A percentile compares a stretch with the other conserved stretches of the same genome.
These are phyloP conservation scores for Saccharomycopsis fibuligera DNA, from an alignment of 805 yeast genomes.

Conservation along the genomic window DNA sequence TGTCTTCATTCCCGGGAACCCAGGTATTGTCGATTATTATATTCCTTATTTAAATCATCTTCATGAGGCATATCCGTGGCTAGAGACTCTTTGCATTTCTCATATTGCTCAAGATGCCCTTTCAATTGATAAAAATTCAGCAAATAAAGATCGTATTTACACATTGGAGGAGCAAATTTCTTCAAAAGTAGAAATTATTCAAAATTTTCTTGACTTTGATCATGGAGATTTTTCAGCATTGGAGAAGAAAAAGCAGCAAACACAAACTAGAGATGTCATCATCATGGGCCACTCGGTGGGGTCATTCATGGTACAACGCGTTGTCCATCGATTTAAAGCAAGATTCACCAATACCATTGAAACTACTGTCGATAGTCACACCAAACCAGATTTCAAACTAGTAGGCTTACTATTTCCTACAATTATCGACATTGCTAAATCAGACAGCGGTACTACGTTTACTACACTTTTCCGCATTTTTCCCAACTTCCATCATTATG, in stretches of 20 bases:
- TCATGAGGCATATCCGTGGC: slow-evolving; percentile 31
- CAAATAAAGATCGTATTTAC: slow-evolving; percentile 26
- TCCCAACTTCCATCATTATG: slow-evolving; percentile 27
- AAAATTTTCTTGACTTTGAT: slow-evolving; percentile 27
- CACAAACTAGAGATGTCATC: slow-evolving; percentile 31
- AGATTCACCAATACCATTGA: slow-evolving; percentile 1
- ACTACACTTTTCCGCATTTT: slow-evolving; percentile 25
- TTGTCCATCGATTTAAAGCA: slow-evolving; percentile 29
- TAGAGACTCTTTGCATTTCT: slow-evolving; percentile 54
- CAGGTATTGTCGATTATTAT: slow-evolving; percentile 66
- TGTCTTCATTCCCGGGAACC: slow-evolving; percentile 70
- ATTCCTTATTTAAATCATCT: slow-evolving; percentile 42
- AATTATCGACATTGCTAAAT: slow-evolving; percentile 48
- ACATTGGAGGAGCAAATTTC: slow-evolving; percentile 48
- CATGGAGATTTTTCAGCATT: slow-evolving; percentile 17
- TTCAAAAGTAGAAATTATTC: slow-evolving; percentile 50
- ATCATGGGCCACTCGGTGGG: slow-evolving; percentile 73
- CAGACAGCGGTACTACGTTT: slow-evolving; percentile 35
- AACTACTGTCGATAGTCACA: neutral
- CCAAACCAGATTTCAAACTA: slow-evolving; percentile 28
- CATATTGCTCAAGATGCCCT: slow-evolving; percentile 45
- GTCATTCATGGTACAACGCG: slow-evolving; percentile 52
- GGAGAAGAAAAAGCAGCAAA: slow-evolving; percentile 5
- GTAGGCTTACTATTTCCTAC: slow-evolving; percentile 70
- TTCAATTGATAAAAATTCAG: slow-evolving; percentile 19